Percentiles rank a stretch among this genome's conserved stretches.
These are phyloP conservation scores for Porcisia hertigi DNA, from an alignment of 208 protist species.

Conservation along the genomic window DNA sequence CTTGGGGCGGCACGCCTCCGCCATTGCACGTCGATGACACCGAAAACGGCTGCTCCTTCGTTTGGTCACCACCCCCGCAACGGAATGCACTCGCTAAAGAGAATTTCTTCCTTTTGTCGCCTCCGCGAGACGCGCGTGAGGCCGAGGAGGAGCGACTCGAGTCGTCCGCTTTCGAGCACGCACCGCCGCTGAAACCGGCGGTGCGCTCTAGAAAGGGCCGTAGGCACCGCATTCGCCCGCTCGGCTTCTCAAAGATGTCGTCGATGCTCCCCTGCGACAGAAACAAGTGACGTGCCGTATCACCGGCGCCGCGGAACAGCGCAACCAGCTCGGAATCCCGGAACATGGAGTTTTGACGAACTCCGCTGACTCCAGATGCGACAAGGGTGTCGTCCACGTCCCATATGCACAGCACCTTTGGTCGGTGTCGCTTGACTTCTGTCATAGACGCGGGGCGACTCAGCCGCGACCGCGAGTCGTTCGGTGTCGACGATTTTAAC, in stretches of 20 bases:
- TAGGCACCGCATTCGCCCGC: conserved; percentile 39
- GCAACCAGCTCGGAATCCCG: conserved; percentile 42
- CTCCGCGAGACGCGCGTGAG: not conserved
- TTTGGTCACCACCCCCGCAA: conserved; percentile 27
- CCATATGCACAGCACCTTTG: conserved; percentile 75
- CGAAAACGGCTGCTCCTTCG: conserved; percentile 18
- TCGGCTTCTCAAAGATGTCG: conserved; percentile 60
- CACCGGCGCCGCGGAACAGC: conserved; percentile 45
- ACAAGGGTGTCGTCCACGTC: conserved; percentile 89
- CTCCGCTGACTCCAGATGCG: conserved; percentile 47
- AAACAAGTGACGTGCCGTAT: conserved; percentile 58
- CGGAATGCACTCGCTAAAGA: conserved; percentile 25
- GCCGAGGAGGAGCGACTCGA: not conserved
- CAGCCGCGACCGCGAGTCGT: conserved; percentile 13
- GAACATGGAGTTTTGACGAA: conserved; percentile 72
- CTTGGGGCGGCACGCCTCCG: not conserved
- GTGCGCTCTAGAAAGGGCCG: conserved; percentile 34
- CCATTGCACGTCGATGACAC: not conserved
- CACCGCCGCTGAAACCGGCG: conserved; percentile 31
- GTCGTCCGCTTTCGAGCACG: not conserved
- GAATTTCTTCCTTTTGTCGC: conserved; percentile 22
- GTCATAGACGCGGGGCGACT: conserved; percentile 3
- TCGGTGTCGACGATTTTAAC: conserved; percentile 4
- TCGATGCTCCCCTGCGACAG: conserved; percentile 88
- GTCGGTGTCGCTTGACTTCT: not conserved